Conservation (phyloP, 2,329 filamentous ascomycete genomes). For the Gnomoniopsis smithogilvyi region DNA sequence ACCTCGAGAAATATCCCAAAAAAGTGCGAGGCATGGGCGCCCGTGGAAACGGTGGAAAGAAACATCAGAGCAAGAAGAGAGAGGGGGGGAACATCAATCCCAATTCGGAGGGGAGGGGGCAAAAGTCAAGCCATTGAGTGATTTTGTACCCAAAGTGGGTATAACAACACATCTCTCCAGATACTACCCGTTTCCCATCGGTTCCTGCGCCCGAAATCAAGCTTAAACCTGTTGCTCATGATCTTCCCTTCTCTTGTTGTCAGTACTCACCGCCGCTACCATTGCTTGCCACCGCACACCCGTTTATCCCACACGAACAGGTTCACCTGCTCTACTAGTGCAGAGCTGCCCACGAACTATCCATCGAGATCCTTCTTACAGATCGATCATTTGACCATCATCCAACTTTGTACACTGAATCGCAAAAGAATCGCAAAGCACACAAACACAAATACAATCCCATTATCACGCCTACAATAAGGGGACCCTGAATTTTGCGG, state of each 20-base stretch:
- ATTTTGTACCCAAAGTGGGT: conserved; percentile 19
- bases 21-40: background rate
- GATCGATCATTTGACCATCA: background rate
- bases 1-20: background rate
- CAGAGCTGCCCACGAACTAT: conserved; percentile 5
- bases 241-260: conserved; percentile 7
- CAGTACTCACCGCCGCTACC: conserved; percentile 10
- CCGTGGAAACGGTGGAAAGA: background rate
- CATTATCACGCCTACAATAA: background rate
- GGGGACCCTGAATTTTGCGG: background rate
- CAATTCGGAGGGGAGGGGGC: conserved; percentile 6
- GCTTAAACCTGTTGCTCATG: conserved; percentile 10
- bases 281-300: conserved; percentile 1
- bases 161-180: conserved; percentile 12
- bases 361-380: conserved; percentile 11
- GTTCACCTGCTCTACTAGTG: conserved; percentile 3
- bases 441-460: background rate
- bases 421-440: conserved; percentile 9
- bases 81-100: background rate
- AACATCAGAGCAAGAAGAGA: background rate
- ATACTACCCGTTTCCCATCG: background rate
- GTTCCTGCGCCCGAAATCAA: conserved; percentile 5
- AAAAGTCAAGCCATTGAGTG: conserved; percentile 10
- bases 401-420: background rate
- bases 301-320: conserved; percentile 5